Conservation (phyloP, 192 early-diverging fungal species). For the Linnemannia hyalina region DNA sequence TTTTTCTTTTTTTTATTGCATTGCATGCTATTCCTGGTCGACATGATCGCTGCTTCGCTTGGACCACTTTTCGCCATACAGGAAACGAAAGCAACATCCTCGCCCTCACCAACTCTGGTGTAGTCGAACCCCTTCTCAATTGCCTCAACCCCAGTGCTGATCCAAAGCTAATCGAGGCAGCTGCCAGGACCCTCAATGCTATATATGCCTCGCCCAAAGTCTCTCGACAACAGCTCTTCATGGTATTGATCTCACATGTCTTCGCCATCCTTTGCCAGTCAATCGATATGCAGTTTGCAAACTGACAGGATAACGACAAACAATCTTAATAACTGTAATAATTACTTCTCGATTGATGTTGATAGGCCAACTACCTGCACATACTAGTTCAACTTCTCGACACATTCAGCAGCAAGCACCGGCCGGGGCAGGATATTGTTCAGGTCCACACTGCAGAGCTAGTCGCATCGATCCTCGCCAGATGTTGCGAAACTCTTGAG, state of each 20-base stretch:
- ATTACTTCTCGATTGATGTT: background rate
- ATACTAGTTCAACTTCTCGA: constrained; percentile 65
- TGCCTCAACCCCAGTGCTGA: constrained; percentile 52
- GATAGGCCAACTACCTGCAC: constrained; percentile 60
- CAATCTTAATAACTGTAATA: background rate
- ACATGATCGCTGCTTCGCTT: background rate
- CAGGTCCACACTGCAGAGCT: constrained; percentile 72
- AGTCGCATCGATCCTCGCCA: constrained; percentile 72
- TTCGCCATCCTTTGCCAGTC: background rate
- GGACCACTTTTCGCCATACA: constrained; percentile 17
- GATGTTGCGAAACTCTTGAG: constrained; percentile 69
- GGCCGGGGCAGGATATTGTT: constrained; percentile 44
- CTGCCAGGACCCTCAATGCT: constrained; percentile 74
- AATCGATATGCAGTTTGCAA: background rate
- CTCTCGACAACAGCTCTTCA: constrained; percentile 64
- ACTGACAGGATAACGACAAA: too few species aligned
- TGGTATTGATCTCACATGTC: constrained; percentile 29
- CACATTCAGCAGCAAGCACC: constrained; percentile 42
- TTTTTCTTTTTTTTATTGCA: background rate
- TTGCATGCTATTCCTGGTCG: background rate
- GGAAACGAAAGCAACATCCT: constrained; percentile 74
- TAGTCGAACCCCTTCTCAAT: constrained; percentile 68
- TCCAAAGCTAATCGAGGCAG: constrained; percentile 73
- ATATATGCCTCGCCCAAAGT: constrained; percentile 70
- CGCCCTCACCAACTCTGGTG: constrained; percentile 69